Evolutionary conservation across 805 yeast genomes (phyloP).

Genomic region (Hyphopichia homilentoma): DNA sequence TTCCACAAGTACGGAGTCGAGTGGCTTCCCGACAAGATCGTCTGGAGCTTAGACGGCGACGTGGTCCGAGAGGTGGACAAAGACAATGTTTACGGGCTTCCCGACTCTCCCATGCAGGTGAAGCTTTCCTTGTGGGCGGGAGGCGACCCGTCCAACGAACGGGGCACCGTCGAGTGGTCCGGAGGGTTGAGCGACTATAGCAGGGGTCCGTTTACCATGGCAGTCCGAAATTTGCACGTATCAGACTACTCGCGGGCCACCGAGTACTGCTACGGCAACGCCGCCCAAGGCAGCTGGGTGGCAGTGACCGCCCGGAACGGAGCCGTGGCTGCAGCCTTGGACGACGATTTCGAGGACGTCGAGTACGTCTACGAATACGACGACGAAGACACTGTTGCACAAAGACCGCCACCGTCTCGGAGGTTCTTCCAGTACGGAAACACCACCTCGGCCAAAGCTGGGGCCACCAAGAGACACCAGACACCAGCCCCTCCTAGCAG

Average conservation of each 20-base stretch:
- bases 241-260: constrained; percentile 27
- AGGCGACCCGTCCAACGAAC: constrained; percentile 29
- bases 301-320: constrained; percentile 10
- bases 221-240: constrained; percentile 17
- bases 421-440: background rate
- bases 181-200: constrained; percentile 34
- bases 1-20: constrained; percentile 30
- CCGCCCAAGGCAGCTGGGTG: constrained; percentile 12
- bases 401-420: background rate
- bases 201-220: constrained; percentile 31
- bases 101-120: constrained; percentile 34
- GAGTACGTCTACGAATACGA: constrained; percentile 1
- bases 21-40: constrained; percentile 31
- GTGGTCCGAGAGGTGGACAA: constrained; percentile 19
- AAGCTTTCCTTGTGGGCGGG: constrained; percentile 41
- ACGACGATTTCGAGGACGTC: background rate
- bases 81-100: constrained; percentile 25
- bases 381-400: background rate
- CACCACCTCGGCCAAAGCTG: too few relatives aligned
- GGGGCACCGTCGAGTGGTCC: constrained; percentile 40
- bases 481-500: too few relatives aligned
- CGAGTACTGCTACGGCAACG: constrained; percentile 25
- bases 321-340: constrained; percentile 2
- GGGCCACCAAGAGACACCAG: too few relatives aligned
- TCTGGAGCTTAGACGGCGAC: constrained; percentile 27